Conservation (phyloP, 495 filamentous ascomycete genomes). For the Neurospora pannonica region DNA sequence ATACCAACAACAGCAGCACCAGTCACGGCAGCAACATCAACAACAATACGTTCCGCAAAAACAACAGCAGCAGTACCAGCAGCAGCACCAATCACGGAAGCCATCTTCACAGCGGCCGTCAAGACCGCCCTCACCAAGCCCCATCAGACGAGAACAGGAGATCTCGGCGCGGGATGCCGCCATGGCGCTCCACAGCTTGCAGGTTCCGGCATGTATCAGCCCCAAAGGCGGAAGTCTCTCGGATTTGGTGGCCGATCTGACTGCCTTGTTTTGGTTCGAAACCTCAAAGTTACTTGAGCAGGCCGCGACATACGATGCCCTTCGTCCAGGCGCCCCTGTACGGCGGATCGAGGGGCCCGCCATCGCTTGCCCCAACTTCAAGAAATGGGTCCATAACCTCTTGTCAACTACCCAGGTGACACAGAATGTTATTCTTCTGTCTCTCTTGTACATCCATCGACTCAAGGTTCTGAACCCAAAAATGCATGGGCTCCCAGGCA, state of each 20-base stretch:
- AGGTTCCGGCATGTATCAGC: slow-evolving; percentile 67
- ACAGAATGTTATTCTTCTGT: slow-evolving; percentile 88
- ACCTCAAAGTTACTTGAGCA: slow-evolving; percentile 62
- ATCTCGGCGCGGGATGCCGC: slow-evolving; percentile 28
- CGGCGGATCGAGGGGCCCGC: slow-evolving; percentile 58
- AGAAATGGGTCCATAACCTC: slow-evolving; percentile 88
- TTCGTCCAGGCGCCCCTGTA: slow-evolving; percentile 30
- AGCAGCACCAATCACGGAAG: slow-evolving; percentile 15
- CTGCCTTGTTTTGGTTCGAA: slow-evolving; percentile 98
- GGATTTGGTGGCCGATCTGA: slow-evolving; percentile 86
- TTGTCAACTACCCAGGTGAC: slow-evolving; percentile 93
- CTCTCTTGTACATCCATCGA: slow-evolving; percentile 86
- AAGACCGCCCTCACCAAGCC: slow-evolving; percentile 23
- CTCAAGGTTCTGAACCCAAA: slow-evolving; percentile 81
- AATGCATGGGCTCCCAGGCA: slow-evolving; percentile 84
- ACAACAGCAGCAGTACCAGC: slow-evolving; percentile 2
- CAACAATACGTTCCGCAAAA: neutral
- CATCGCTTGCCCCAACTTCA: slow-evolving; percentile 67
- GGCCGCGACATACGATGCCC: slow-evolving; percentile 55
- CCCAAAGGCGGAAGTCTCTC: slow-evolving; percentile 61
- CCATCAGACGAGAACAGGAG: slow-evolving; percentile 16
- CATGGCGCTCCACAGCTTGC: slow-evolving; percentile 51
- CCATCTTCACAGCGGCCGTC: slow-evolving; percentile 18
- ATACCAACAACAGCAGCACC: slow-evolving; percentile 8
- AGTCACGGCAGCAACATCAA: slow-evolving; percentile 10